Evolutionary conservation across 2,329 filamentous ascomycete genomes (phyloP).

Genomic region (Fusarium nygamai): DNA sequence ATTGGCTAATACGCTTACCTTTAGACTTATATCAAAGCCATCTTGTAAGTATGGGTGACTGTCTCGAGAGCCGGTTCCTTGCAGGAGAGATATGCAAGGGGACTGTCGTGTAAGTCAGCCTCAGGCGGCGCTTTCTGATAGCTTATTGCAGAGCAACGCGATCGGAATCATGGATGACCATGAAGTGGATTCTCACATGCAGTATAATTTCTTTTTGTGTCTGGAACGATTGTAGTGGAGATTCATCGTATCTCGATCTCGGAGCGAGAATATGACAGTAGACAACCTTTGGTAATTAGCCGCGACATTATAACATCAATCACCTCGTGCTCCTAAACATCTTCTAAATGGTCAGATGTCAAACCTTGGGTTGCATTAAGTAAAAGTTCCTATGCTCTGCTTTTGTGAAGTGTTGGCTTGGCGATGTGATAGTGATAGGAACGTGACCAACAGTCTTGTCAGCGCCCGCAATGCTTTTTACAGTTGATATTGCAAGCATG

Average conservation of each 20-base stretch:
- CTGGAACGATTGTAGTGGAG: neutral
- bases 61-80: neutral
- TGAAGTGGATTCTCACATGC: neutral
- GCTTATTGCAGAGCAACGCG: neutral
- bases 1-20: neutral
- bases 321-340: neutral
- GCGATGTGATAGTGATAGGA: neutral
- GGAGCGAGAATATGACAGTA: neutral
- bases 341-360: neutral
- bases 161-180: neutral
- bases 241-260: neutral
- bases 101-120: neutral
- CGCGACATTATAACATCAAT: neutral
- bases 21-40: neutral
- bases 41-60: neutral
- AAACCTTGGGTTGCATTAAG: neutral
- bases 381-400: neutral
- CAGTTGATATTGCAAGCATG: neutral
- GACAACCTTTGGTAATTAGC: neutral
- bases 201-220: neutral
- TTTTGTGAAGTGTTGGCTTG: neutral
- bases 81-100: neutral
- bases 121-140: neutral
- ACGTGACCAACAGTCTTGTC: neutral
- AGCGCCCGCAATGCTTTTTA: neutral